Evolutionary conservation across 257 asterid species (phyloP).

Genomic region (Ehretia macrophylla): DNA sequence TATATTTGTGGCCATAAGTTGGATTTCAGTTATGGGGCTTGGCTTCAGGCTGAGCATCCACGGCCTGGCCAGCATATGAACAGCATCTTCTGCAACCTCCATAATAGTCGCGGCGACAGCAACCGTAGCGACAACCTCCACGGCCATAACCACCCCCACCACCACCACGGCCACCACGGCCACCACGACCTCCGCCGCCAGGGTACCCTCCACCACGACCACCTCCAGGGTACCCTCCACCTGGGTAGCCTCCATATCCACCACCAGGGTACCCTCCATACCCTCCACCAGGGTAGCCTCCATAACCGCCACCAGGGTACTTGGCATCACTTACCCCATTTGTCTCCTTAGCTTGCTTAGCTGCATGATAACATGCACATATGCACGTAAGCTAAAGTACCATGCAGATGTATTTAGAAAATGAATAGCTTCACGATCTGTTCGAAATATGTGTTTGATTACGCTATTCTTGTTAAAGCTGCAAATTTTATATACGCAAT

Average conservation of each 20-base stretch:
- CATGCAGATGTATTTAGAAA: too few relatives aligned
- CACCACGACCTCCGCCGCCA: not conserved
- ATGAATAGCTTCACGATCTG: not conserved
- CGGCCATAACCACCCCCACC: slow-evolving; percentile 8
- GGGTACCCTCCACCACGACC: slow-evolving; percentile 3
- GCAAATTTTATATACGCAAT: too few relatives aligned
- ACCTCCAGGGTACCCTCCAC: not conserved
- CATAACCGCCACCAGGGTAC: not conserved
- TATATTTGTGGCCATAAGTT: too few relatives aligned
- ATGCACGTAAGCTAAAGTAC: not conserved
- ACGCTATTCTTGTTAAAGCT: too few relatives aligned
- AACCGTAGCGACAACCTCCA: not conserved
- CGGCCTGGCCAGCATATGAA: too few relatives aligned
- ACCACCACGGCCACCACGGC: not conserved
- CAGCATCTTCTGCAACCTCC: too few relatives aligned
- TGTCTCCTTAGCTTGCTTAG: too few relatives aligned
- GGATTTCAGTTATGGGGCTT: too few relatives aligned
- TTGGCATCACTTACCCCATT: slow-evolving; percentile 1
- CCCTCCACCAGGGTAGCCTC: too few relatives aligned
- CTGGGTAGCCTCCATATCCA: slow-evolving; percentile 7
- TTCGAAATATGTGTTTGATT: not conserved
- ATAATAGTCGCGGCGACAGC: too few relatives aligned
- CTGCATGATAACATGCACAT: not conserved
- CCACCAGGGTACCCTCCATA: too few relatives aligned
- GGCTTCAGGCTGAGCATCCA: too few relatives aligned